Evolutionary conservation across 352 stramenopile species (phyloP), one percentile per base, ranked within the genome.

Genomic region (Discostella stelligera): DNA sequence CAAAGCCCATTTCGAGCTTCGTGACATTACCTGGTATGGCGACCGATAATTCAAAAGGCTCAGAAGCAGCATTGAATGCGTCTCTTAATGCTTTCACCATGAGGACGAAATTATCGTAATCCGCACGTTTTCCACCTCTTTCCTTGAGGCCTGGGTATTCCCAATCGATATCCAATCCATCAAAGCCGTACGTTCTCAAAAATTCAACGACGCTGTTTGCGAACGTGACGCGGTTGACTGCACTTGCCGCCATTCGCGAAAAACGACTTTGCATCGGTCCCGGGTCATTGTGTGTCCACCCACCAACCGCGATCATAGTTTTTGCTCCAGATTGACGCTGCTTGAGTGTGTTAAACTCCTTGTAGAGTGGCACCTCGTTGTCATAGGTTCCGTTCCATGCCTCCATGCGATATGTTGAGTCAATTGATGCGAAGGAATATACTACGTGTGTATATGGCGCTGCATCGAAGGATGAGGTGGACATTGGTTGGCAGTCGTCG

Each of bases 141-240:
- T 81, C 67, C 9, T 71, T 83, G 0, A 83, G 37, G 7, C 23
- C 71, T 8, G 78, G 78, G 50, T 77, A 85, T 44, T 85, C 82
- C 82, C 82, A 88, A 66, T 88, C 82, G 4, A 86, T 27, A 74
- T 88, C 82, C 49, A 88, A 59, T 20, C 82, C 82, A 59, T 88
- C 82, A 58, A 88, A 88, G 48, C 78, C 78, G 69, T 88, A 83
- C 14, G 65, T 82, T 50, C 73, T 49, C 48, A 85, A 52, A 58
- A 88, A 87, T 32, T 84, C 55, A 18, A 87, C 71, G 0, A 77
- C 69, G 48, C 62, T 78, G 39, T 82, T 70, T 5, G 71, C 80
- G 74, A 87, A 87, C 4, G 71, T 84, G 23, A 77, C 61, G 7
- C 80, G 62, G 41, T 80, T 87, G 0, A 18, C 75, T 55, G 75